Evolutionary conservation across 306 rosid species (phyloP).

Genomic region (peach (Prunus persica)): Prunus_persica_NCBIv2 NC_034016.1:10753001-10753500

Average conservation of each 20-base stretch:
- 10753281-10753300: neutral
- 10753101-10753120: too few species aligned
- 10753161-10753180: neutral
- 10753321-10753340: neutral
- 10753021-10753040: neutral
- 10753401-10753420: neutral
- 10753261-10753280: neutral
- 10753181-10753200: neutral
- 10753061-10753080: neutral
- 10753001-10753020: neutral
- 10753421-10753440: neutral
- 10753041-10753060: neutral
- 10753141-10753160: neutral
- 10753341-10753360: neutral
- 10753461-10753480: neutral
- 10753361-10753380: neutral
- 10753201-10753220: neutral
- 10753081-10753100: too few species aligned
- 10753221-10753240: too few species aligned
- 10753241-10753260: neutral
- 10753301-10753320: too few species aligned
- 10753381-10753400: neutral
- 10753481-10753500: neutral
- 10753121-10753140: too few species aligned
- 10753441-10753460: neutral